Base-by-base conservation (phyloP, 495 filamentous ascomycete genomes). In the Poronia punctata region DNA sequence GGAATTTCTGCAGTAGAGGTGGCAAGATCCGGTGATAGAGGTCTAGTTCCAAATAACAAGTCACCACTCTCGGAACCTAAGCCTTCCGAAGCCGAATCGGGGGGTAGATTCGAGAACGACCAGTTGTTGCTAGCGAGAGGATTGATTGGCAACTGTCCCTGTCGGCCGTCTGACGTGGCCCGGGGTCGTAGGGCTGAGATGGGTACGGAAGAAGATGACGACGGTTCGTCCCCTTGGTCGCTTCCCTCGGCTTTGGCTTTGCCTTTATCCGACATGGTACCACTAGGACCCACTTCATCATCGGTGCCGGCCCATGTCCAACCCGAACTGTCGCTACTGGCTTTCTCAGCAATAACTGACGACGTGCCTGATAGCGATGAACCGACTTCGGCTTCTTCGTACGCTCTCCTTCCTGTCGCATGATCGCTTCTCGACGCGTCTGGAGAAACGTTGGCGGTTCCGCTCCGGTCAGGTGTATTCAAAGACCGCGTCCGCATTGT, bases 351-450 rank as follows among this genome's bases (percentile, higher is more conserved):
- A 14, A 37, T 28, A n/a, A 46, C 36, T 3, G 52, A 55, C 5
- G 55, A 47, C 31, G 29, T 40, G 4, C 26, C 21, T 3, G 41
- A 45, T 19, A 45, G 49, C 14, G 20, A 33, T n/a, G n/a, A n/a
- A n/a, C n/a, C n/a, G n/a, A n/a, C n/a, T n/a, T n/a, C n/a, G n/a
- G n/a, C n/a, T n/a, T n/a, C n/a, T n/a, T n/a, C n/a, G n/a, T n/a
- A n/a, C n/a, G n/a, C n/a, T n/a, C 69, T 18, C 71, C 67, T 49
- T 83, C 80, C 21, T 79, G 71, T 18, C 71, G 68, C 33, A 84
- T 79, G 9, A 85, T 76, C 27, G n/a, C n/a, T n/a, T n/a, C n/a
- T n/a, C n/a, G n/a, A n/a, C n/a, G n/a, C n/a, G n/a, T n/a, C n/a
- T n/a, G n/a, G n/a, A n/a, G n/a, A n/a, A n/a, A n/a, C n/a, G n/a